phyloP scores from a whole-genome alignment of 352 stramenopile species.

The Pythium dissimile region DNA sequence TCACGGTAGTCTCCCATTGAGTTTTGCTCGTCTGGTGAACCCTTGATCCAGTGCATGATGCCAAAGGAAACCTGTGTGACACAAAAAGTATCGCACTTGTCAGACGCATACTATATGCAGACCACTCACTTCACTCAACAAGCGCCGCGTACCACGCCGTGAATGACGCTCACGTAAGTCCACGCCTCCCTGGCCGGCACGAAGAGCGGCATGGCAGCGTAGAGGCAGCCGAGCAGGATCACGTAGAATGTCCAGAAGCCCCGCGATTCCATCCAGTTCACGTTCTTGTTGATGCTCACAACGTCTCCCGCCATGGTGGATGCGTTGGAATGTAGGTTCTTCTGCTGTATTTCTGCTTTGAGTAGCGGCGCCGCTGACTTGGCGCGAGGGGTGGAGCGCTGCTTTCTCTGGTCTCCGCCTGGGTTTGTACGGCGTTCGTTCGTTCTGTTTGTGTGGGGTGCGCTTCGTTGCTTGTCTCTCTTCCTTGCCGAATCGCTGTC shows the following conservation, averaged over 20 bases:
- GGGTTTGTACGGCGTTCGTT: constrained; percentile 11
- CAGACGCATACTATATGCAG: too few species aligned
- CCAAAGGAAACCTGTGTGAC: constrained; percentile 81
- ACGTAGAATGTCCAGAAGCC: constrained; percentile 89
- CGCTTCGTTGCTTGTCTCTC: constrained; percentile 19
- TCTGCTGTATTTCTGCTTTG: neutral
- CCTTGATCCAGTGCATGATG: constrained; percentile 96
- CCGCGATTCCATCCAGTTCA: constrained; percentile 89
- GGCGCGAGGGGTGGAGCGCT: too few species aligned
- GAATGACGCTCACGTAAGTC: constrained; percentile 84
- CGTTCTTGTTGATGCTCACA: constrained; percentile 87
- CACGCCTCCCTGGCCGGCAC: constrained; percentile 65
- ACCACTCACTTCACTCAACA: too few species aligned
- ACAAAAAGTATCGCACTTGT: too few species aligned
- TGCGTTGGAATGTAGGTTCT: constrained; percentile 1
- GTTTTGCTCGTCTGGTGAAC: constrained; percentile 89
- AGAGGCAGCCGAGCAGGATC: constrained; percentile 67
- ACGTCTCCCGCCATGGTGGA: constrained; percentile 21
- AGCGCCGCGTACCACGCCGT: constrained; percentile 81
- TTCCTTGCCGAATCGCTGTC: too few species aligned
- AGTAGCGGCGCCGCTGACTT: too few species aligned
- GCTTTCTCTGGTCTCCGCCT: neutral
- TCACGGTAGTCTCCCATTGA: constrained; percentile 91
- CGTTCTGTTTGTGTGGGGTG: constrained; percentile 3
- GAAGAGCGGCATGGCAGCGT: constrained; percentile 76